Conservation (phyloP, 257 asterid genomes). For the Solanum infundibuliforme region DNA sequence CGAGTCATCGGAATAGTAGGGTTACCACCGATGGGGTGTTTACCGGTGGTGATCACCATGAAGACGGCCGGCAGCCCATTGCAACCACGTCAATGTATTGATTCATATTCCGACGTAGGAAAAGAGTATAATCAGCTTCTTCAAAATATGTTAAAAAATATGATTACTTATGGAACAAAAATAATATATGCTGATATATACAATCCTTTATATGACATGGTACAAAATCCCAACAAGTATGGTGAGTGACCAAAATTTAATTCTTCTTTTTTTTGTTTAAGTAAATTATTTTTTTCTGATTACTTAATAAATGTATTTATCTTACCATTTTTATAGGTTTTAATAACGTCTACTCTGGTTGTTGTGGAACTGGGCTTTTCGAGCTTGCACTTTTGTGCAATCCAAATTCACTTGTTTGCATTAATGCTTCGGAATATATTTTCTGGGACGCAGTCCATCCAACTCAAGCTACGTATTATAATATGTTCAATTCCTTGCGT, state of each 20-base stretch:
- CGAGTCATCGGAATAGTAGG: conserved; percentile 35
- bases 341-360: conserved; percentile 28
- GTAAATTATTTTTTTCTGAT: not conserved
- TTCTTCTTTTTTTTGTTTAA: not conserved
- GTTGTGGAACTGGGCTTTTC: conserved; percentile 55
- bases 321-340: conserved; percentile 22
- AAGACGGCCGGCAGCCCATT: conserved; percentile 1
- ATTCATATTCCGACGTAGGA: conserved; percentile 24
- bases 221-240: conserved; percentile 27
- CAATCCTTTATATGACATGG: conserved; percentile 34
- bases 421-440: conserved; percentile 35
- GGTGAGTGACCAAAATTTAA: conserved; percentile 21
- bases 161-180: not conserved
- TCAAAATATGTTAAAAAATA: conserved; percentile 9
- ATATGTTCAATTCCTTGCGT: conserved; percentile 19
- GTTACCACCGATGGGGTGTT: conserved; percentile 62
- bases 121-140: conserved; percentile 41
- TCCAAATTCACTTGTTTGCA: conserved; percentile 19
- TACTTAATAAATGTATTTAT: not conserved
- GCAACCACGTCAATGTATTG: conserved; percentile 37
- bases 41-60: conserved; percentile 49
- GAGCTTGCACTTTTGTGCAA: conserved; percentile 39
- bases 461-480: conserved; percentile 42
- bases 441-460: conserved; percentile 73
- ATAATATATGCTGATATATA: conserved; percentile 29